These are phyloP conservation scores for Staphylotrichum longicolle DNA, from an alignment of 495 filamentous ascomycete genomes.

Conservation along the genomic window DNA sequence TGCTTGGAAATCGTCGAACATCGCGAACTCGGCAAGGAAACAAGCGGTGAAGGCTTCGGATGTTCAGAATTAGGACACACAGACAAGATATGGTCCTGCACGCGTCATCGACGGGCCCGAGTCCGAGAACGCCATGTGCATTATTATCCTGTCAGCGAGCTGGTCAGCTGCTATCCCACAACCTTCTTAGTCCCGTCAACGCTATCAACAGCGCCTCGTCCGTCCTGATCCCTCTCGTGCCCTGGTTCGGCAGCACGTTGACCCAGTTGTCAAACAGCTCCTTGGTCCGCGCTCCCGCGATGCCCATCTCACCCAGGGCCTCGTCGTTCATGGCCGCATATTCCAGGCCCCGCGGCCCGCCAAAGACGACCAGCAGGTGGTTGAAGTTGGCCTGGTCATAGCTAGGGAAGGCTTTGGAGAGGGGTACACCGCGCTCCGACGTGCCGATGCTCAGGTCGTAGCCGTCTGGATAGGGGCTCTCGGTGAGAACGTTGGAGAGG, in stretches of 20 bases:
- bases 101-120: too few species aligned
- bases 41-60: neutral
- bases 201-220: constrained; percentile 76
- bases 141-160: neutral
- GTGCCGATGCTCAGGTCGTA: constrained; percentile 72
- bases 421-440: constrained; percentile 63
- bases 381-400: constrained; percentile 51
- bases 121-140: constrained; percentile 1
- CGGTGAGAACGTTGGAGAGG: constrained; percentile 64
- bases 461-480: constrained; percentile 60
- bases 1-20: neutral
- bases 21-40: neutral
- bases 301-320: constrained; percentile 54
- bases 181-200: constrained; percentile 55
- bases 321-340: constrained; percentile 64
- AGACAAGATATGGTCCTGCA: too few species aligned
- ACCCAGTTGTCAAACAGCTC: constrained; percentile 78
- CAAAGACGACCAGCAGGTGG: constrained; percentile 70
- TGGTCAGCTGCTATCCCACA: constrained; percentile 45
- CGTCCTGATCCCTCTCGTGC: constrained; percentile 72
- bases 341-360: constrained; percentile 70
- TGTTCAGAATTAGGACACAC: neutral
- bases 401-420: constrained; percentile 48
- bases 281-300: constrained; percentile 52
- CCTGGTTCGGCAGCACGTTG: constrained; percentile 69